phyloP scores from a whole-genome alignment of 257 asterid genomes.

The Plantago major region DNA sequence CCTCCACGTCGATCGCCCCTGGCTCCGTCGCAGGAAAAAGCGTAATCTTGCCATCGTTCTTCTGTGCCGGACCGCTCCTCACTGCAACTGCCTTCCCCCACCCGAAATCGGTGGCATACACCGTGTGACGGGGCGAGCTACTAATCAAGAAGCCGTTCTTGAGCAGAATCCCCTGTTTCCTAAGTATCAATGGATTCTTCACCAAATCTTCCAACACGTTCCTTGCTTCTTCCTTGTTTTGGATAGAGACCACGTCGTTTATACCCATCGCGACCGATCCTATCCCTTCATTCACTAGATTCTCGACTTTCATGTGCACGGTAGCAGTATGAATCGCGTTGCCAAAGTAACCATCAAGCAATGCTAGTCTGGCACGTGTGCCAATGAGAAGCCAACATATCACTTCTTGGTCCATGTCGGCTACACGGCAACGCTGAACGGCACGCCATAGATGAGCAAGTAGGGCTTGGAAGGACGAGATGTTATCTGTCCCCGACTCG shows the following conservation, averaged over 20 bases:
- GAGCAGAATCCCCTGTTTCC: not conserved
- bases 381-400: conserved; percentile 6
- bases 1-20: conserved; percentile 50
- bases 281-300: conserved; percentile 19
- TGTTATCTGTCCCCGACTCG: conserved; percentile 20
- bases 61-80: conserved; percentile 41
- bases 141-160: conserved; percentile 14
- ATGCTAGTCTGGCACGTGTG: conserved; percentile 32
- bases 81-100: conserved; percentile 53
- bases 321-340: conserved; percentile 11
- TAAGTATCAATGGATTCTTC: conserved; percentile 14
- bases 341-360: conserved; percentile 39
- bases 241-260: conserved; percentile 20
- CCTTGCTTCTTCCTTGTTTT: conserved; percentile 13
- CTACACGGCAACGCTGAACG: conserved; percentile 13
- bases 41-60: conserved; percentile 40
- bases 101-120: conserved; percentile 52
- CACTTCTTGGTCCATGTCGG: not conserved
- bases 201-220: conserved; percentile 25
- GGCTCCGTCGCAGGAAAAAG: conserved; percentile 30
- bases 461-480: conserved; percentile 42
- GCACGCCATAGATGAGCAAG: conserved; percentile 38
- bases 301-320: conserved; percentile 1
- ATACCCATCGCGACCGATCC: conserved; percentile 30
- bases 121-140: conserved; percentile 47